Evolutionary conservation across 257 asterid genomes (phyloP).

Genomic region (Oldenlandia corymbosa): DNA sequence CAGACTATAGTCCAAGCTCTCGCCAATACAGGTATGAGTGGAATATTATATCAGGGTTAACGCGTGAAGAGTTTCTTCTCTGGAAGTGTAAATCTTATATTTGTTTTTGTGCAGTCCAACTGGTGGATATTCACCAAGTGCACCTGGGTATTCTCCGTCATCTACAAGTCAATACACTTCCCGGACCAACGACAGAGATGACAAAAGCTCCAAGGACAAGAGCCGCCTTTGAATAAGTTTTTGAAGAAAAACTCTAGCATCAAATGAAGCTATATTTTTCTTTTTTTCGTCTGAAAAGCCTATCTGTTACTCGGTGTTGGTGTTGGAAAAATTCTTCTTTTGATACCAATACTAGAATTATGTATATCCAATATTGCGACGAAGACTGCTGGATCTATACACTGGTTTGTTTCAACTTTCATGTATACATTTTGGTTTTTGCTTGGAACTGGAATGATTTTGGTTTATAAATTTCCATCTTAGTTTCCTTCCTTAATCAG

Average conservation of each 20-base stretch:
- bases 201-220: constrained; percentile 57
- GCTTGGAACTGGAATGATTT: too few relatives aligned
- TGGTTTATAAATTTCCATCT: too few relatives aligned
- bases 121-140: constrained; percentile 95
- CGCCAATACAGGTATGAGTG: constrained; percentile 74
- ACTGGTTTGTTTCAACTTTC: too few relatives aligned
- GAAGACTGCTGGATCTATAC: too few relatives aligned
- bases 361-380: too few relatives aligned
- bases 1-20: constrained; percentile 87
- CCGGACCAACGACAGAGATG: constrained; percentile 47
- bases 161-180: constrained; percentile 86
- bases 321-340: too few relatives aligned
- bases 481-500: too few relatives aligned
- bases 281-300: too few relatives aligned
- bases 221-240: constrained; percentile 23
- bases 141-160: constrained; percentile 93
- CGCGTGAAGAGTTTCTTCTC: not conserved
- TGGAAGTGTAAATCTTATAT: not conserved
- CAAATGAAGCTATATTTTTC: too few relatives aligned
- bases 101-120: constrained; percentile 57
- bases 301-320: too few relatives aligned
- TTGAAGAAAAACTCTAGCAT: not conserved
- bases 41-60: not conserved
- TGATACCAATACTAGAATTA: too few relatives aligned
- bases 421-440: too few relatives aligned